phyloP scores from a whole-genome alignment of 2,329 filamentous ascomycete species.

The Exophiala sp. region DNA sequence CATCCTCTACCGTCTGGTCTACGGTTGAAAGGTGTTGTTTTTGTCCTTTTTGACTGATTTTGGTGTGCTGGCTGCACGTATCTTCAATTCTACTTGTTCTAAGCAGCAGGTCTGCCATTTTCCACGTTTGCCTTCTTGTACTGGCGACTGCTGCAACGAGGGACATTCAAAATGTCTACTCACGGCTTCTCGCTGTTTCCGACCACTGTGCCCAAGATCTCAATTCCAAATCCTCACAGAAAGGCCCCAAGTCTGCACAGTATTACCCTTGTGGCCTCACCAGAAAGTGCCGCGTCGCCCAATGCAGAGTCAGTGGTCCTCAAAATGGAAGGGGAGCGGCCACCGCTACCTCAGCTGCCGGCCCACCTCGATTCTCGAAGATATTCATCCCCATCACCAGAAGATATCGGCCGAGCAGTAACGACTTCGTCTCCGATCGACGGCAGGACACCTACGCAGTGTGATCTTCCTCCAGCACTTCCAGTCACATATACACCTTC shows the following conservation, averaged over 20 bases:
- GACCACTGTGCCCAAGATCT: constrained; percentile 23
- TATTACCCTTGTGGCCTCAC: constrained; percentile 13
- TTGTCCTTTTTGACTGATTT: constrained; percentile 4
- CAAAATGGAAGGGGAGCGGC: constrained; percentile 21
- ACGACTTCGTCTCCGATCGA: constrained; percentile 27
- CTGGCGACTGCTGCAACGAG: constrained; percentile 1
- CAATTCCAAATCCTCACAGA: constrained; percentile 26
- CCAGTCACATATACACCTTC: constrained; percentile 25
- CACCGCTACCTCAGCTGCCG: constrained; percentile 13
- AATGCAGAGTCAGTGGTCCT: constrained; percentile 19
- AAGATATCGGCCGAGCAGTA: constrained; percentile 27
- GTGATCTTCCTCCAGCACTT: constrained; percentile 4
- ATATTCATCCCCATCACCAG: constrained; percentile 18
- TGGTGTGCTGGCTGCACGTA: background rate
- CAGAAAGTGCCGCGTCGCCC: constrained; percentile 14
- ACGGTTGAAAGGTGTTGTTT: constrained; percentile 16
- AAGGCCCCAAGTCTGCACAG: constrained; percentile 26
- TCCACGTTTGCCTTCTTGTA: background rate
- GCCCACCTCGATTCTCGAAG: constrained; percentile 2
- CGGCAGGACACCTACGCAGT: constrained; percentile 19
- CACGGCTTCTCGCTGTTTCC: constrained; percentile 26
- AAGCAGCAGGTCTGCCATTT: constrained; percentile 21
- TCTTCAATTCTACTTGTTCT: constrained; percentile 4
- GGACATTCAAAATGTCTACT: constrained; percentile 14
- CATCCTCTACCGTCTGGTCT: constrained; percentile 12